A percentile compares a stretch with the other conserved stretches of the same genome.
Evolutionary conservation across 169 alveolate species (phyloP).

Genomic region (Plasmodium gonderi): DNA sequence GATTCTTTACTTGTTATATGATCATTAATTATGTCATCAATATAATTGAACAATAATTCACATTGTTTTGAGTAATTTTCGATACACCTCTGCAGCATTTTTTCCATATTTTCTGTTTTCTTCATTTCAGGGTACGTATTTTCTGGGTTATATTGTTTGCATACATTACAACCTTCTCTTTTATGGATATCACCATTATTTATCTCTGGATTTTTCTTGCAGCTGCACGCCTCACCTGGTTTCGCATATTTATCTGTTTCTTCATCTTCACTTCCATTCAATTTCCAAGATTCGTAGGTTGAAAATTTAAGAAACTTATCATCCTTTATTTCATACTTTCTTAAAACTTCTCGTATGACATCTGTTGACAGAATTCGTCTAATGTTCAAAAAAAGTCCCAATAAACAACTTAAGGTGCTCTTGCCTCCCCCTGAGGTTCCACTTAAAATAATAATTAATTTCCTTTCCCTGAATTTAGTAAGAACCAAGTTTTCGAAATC

Average conservation of each 20-base stretch:
- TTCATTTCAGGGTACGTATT: neutral
- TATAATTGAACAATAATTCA: conserved; percentile 8
- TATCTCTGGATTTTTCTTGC: neutral
- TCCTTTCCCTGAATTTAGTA: conserved; percentile 5
- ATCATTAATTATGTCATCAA: conserved; percentile 57
- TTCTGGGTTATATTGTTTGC: no score
- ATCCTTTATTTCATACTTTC: conserved; percentile 27
- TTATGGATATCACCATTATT: neutral
- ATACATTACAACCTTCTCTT: neutral
- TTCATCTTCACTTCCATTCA: conserved; percentile 17
- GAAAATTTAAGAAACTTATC: conserved; percentile 47
- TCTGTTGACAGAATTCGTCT: conserved; percentile 60
- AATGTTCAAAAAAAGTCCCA: conserved; percentile 46
- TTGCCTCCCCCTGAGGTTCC: conserved; percentile 70
- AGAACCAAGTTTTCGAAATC: neutral
- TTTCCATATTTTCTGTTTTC: neutral
- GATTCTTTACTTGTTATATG: conserved; percentile 51
- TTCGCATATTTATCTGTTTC: neutral
- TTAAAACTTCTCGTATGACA: conserved; percentile 50
- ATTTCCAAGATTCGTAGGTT: conserved; percentile 70
- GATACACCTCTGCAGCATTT: conserved; percentile 25
- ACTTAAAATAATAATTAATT: conserved; percentile 34
- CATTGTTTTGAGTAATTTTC: conserved; percentile 61
- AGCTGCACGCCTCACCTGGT: neutral
- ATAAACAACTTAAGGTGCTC: conserved; percentile 64